Conservation (phyloP, 768 basidiomycete genomes). For the Tephrocybe sp. region DNA sequence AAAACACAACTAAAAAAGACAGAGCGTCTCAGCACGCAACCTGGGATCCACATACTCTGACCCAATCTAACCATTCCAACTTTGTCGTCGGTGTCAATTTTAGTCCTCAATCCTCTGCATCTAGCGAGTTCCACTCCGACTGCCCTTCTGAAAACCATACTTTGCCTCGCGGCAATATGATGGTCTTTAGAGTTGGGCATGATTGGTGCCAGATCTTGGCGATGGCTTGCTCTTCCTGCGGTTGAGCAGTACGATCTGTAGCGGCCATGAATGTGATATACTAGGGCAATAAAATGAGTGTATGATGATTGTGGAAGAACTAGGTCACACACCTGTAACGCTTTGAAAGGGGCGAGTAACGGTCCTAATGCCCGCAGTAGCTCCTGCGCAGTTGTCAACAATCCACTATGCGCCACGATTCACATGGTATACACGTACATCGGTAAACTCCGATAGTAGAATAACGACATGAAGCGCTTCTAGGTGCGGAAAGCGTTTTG, state of each 20-base stretch:
- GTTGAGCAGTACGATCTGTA: conserved; percentile 23
- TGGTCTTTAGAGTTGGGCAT: conserved; percentile 62
- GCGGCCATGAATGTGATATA: conserved; percentile 66
- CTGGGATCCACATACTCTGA: not conserved
- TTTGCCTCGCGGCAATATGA: conserved; percentile 61
- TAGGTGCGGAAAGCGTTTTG: conserved; percentile 44
- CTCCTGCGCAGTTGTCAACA: conserved; percentile 27
- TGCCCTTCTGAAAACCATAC: conserved; percentile 53
- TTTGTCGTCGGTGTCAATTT: no score
- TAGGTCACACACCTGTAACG: conserved; percentile 29
- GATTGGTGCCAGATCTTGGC: conserved; percentile 55
- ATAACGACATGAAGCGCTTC: conserved; percentile 65
- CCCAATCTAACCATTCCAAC: no score
- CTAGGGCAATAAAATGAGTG: conserved; percentile 18
- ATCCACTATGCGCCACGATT: not conserved
- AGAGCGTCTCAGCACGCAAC: not conserved
- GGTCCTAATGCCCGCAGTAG: conserved; percentile 40
- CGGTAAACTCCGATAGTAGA: conserved; percentile 46
- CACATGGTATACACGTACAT: conserved; percentile 32
- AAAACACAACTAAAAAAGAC: not conserved
- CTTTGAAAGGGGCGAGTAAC: conserved; percentile 41
- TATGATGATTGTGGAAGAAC: not conserved
- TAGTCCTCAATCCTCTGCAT: conserved; percentile 6
- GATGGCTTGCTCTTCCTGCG: conserved; percentile 47
- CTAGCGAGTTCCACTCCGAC: conserved; percentile 14